Conservation (phyloP, 148 eudicot genomes). For the Amaranthus palmeri region DNA sequence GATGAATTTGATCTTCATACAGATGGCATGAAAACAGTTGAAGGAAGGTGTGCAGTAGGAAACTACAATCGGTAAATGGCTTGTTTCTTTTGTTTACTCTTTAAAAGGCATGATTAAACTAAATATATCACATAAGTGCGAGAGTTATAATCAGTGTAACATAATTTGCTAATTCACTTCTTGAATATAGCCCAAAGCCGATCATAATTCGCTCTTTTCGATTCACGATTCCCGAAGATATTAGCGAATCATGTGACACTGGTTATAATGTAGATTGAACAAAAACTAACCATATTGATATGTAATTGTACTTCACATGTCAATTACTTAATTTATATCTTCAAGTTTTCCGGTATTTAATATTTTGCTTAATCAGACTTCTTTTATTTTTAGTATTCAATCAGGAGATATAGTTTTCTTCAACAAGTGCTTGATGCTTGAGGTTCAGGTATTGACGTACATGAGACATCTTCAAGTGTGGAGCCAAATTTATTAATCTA, state of each 20-base stretch:
- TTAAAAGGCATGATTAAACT: too few relatives aligned
- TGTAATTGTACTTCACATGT: not conserved
- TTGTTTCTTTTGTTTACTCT: not conserved
- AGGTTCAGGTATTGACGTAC: conserved; percentile 55
- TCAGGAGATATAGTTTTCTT: conserved; percentile 61
- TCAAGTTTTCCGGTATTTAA: not conserved
- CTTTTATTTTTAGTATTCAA: conserved; percentile 39
- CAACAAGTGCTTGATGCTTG: conserved; percentile 70
- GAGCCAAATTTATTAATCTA: not conserved
- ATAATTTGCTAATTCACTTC: too few relatives aligned
- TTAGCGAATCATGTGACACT: too few relatives aligned
- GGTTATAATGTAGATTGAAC: not conserved
- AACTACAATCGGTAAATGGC: conserved; percentile 56
- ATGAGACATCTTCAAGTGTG: not conserved
- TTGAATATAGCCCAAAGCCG: too few relatives aligned
- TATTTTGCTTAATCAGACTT: not conserved
- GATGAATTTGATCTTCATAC: conserved; percentile 12
- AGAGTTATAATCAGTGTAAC: too few relatives aligned
- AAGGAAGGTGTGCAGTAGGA: conserved; percentile 91
- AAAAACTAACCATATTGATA: not conserved
- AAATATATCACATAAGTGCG: too few relatives aligned
- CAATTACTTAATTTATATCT: not conserved
- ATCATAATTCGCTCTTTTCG: too few relatives aligned
- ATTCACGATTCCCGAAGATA: too few relatives aligned
- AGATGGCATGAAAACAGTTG: conserved; percentile 80